These are phyloP conservation scores for Prunus kanzakura DNA, from an alignment of 306 rosid genomes.

Conservation along the genomic window DNA sequence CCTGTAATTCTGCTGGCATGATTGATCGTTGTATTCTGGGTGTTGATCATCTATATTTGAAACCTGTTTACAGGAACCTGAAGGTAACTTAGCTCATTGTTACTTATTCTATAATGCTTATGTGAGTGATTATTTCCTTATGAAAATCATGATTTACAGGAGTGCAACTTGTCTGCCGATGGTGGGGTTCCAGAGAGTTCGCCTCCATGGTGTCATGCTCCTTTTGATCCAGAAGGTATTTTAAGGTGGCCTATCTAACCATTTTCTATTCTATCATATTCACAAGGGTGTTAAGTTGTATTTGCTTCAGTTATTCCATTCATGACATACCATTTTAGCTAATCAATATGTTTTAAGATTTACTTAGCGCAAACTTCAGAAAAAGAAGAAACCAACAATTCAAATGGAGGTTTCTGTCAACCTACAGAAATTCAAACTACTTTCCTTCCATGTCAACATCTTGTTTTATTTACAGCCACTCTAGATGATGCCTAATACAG, in stretches of 20 bases:
- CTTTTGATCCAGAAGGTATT: slow-evolving; percentile 95
- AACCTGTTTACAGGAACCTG: slow-evolving; percentile 81
- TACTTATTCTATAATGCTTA: slow-evolving; percentile 17
- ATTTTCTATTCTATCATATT: background rate
- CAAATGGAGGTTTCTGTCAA: background rate
- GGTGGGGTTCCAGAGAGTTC: slow-evolving; percentile 66
- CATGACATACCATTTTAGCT: background rate
- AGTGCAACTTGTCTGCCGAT: slow-evolving; percentile 53
- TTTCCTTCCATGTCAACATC: background rate
- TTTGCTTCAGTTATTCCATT: background rate
- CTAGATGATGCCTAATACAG: no score
- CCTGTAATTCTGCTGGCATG: slow-evolving; percentile 90
- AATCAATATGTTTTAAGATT: background rate
- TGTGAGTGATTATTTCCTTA: slow-evolving; percentile 24
- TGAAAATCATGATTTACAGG: slow-evolving; percentile 51
- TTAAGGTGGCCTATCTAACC: slow-evolving; percentile 58
- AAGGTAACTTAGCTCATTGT: slow-evolving; percentile 49
- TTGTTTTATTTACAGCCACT: background rate
- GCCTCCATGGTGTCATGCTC: slow-evolving; percentile 86
- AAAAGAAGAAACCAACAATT: background rate
- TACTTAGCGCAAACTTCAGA: background rate
- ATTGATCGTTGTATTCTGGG: slow-evolving; percentile 83
- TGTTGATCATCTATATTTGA: slow-evolving; percentile 63
- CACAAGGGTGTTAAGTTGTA: background rate
- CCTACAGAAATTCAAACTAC: background rate